phyloP scores from a whole-genome alignment of 2,329 filamentous ascomycete genomes.

The Lecanicillium sp. region DNA sequence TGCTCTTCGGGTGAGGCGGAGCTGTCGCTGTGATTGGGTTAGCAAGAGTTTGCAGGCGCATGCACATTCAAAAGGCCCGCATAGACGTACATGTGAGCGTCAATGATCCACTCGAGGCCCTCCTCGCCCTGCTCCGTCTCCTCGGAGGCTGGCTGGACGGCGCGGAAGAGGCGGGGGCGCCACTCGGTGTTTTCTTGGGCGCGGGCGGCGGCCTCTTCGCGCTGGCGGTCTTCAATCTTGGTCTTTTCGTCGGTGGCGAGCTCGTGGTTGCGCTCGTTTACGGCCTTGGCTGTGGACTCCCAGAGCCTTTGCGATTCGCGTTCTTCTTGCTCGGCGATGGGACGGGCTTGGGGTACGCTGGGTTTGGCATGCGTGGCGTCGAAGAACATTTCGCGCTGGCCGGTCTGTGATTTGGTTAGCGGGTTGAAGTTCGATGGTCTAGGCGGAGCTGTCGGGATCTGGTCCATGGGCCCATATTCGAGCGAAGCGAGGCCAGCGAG shows the following conservation, averaged over 20 bases:
- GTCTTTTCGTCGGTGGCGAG: slow-evolving; percentile 91
- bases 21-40: slow-evolving; percentile 23
- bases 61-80: too few species aligned
- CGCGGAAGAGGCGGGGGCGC: slow-evolving; percentile 79
- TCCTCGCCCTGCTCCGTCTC: slow-evolving; percentile 75
- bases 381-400: slow-evolving; percentile 84
- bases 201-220: slow-evolving; percentile 78
- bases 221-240: slow-evolving; percentile 88
- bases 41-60: slow-evolving; percentile 10
- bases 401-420: slow-evolving; percentile 52
- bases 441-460: too few species aligned
- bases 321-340: slow-evolving; percentile 79
- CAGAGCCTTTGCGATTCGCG: slow-evolving; percentile 87
- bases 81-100: slow-evolving; percentile 67
- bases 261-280: slow-evolving; percentile 80
- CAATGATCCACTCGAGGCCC: slow-evolving; percentile 91
- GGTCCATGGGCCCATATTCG: too few species aligned
- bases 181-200: slow-evolving; percentile 76
- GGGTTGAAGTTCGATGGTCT: not conserved
- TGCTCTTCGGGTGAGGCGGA: slow-evolving; percentile 59
- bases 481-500: too few species aligned
- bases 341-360: slow-evolving; percentile 65
- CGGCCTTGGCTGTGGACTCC: slow-evolving; percentile 72
- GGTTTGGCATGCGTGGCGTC: slow-evolving; percentile 75
- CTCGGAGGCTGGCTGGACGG: slow-evolving; percentile 63